phyloP scores from a whole-genome alignment of 2,329 filamentous ascomycete species.

The Teratosphaeriaceae sp. region DNA sequence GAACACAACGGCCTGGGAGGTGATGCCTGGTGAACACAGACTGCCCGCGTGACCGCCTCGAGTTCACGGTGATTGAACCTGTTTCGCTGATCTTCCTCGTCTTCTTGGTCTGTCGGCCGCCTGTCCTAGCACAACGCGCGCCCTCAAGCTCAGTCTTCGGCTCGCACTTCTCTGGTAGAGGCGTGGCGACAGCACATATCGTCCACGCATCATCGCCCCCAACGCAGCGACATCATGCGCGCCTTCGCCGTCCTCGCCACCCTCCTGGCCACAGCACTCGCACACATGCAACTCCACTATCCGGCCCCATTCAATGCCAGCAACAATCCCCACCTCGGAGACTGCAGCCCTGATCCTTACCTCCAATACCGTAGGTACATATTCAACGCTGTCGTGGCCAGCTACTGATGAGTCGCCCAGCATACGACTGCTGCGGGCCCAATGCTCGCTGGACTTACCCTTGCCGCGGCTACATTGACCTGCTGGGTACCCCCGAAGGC shows the following conservation, averaged over 20 bases:
- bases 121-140: not conserved
- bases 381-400: not conserved
- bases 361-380: slow-evolving; percentile 23
- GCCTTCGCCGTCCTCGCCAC: slow-evolving; percentile 5
- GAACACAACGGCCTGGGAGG: no score
- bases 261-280: slow-evolving; percentile 4
- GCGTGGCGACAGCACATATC: not conserved
- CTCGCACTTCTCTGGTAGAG: not conserved
- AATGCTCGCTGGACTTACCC: slow-evolving; percentile 26
- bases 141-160: not conserved
- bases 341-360: slow-evolving; percentile 28
- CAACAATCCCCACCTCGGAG: slow-evolving; percentile 37
- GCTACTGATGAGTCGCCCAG: not conserved
- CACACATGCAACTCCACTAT: slow-evolving; percentile 38
- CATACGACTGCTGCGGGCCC: slow-evolving; percentile 40
- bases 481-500: slow-evolving; percentile 39
- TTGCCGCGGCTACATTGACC: slow-evolving; percentile 39
- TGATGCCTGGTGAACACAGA: no score
- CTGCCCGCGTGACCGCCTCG: no score
- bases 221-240: slow-evolving; percentile 9
- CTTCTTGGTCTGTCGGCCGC: not conserved
- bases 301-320: slow-evolving; percentile 38
- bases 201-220: not conserved
- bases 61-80: not conserved
- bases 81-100: no score